Base-by-base conservation (phyloP, 1,284 basidiomycete genomes). In the Crocinoboletus sp. region DNA sequence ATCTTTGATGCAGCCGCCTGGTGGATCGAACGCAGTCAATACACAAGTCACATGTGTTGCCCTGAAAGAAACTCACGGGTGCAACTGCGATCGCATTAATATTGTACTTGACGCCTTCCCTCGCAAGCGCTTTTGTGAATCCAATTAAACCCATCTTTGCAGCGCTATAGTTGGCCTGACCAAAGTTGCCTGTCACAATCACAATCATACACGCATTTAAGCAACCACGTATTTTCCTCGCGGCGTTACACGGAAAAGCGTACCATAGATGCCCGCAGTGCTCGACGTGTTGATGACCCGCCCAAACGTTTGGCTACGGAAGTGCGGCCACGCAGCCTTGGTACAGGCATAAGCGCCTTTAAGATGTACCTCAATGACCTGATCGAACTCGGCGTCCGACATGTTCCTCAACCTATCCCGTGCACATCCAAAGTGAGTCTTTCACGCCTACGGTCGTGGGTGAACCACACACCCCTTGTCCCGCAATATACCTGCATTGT, bases 321-420 rank as follows among this genome's bases (percentile, higher is more conserved):
- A 96, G 64, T 90, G 71, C 3, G 94, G 93, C 96, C 95, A 99
- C 25, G 84, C 93, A 34, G 96, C 95, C 65, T 94, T 95, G 33
- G 91, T 89, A 68, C 93, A 96, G n/a, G 92, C 75, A 68, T 84
- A 99, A 1, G 95, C 85, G 41, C 94, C 95, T 69, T 94, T 96
- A 52, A 99, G 72, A 65, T 99, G 96, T 16, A 99, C 94, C 17
- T 86, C 82, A 43, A 81, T 77, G 51, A 98, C 77, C 51, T 88
- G 79, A 60, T 95, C 92, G 76, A 85, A 94, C 57, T 94, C 90
- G 59, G 82, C 75, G 64, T 94, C 91, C 4, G 84, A 73, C 88
- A 95, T 93, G 68, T 93, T 94, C 73, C 88, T 92, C 75, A 94
- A 91, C 16, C 87, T 89, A 43, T 3, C 15, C 38, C 20, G 15